phyloP scores from a whole-genome alignment of 2,329 filamentous ascomycete genomes.

The Colletotrichum aenigma region DNA sequence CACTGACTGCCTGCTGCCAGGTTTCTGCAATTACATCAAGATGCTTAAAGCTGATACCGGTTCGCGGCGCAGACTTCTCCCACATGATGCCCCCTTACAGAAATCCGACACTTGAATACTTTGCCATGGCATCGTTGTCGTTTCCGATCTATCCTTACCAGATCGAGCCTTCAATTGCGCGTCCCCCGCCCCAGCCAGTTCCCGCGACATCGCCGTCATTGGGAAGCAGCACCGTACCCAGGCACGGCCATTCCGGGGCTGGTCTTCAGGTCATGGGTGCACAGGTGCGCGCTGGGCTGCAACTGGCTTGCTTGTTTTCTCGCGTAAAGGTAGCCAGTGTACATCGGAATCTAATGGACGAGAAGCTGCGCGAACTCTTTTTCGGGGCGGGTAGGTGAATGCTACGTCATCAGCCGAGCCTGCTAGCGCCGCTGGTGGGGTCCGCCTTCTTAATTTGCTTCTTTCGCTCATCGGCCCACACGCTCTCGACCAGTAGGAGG shows the following conservation, averaged over 20 bases:
- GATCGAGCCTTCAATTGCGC: slow-evolving; percentile 14
- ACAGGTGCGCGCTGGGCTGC: background rate
- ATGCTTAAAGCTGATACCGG: background rate
- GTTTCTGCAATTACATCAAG: slow-evolving; percentile 2
- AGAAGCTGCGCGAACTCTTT: slow-evolving; percentile 5
- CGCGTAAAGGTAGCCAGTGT: background rate
- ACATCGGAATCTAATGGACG: background rate
- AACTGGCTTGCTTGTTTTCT: background rate
- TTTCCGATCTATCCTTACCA: slow-evolving; percentile 5
- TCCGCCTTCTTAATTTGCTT: background rate
- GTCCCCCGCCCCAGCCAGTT: slow-evolving; percentile 6
- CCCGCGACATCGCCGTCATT: slow-evolving; percentile 7
- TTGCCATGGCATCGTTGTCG: background rate
- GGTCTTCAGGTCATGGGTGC: background rate
- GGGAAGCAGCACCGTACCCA: background rate
- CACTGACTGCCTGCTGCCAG: background rate
- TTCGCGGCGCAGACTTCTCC: background rate
- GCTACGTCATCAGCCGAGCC: slow-evolving; percentile 18
- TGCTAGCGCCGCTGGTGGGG: background rate
- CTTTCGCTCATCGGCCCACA: background rate
- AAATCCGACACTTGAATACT: background rate
- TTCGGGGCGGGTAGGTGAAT: background rate
- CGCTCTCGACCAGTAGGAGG: background rate
- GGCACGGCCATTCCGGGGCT: slow-evolving; percentile 4
- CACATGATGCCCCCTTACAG: background rate